Evolutionary conservation across 164 flowering plant genomes (phyloP).

Genomic region (Dillenia turbinata): DNA sequence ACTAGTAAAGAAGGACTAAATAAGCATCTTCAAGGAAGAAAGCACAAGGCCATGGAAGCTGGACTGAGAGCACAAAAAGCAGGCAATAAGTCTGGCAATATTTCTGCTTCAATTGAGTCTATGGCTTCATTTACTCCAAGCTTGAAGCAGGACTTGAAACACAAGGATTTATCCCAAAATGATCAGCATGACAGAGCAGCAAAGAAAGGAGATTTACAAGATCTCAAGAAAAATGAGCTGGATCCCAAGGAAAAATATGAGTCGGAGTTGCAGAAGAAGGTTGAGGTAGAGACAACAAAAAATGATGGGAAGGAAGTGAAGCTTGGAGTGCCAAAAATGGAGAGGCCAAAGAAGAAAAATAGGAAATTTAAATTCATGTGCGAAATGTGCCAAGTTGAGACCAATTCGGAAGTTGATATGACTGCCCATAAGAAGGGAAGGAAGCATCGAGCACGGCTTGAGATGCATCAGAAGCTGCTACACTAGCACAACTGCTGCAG

Average conservation of each 20-base stretch:
- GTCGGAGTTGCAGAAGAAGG: not conserved
- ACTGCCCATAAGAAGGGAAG: slow-evolving; percentile 29
- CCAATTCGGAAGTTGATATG: slow-evolving; percentile 19
- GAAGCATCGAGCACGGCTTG: slow-evolving; percentile 20
- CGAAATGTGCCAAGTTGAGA: slow-evolving; percentile 30
- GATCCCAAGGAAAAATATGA: too few species aligned
- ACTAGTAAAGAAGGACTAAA: slow-evolving; percentile 26
- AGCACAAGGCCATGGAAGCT: slow-evolving; percentile 40
- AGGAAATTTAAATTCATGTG: slow-evolving; percentile 32
- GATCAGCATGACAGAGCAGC: too few species aligned
- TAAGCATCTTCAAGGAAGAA: slow-evolving; percentile 36
- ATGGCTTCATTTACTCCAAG: too few species aligned
- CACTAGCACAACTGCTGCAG: not conserved
- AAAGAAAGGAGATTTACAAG: too few species aligned
- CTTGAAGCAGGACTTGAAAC: too few species aligned
- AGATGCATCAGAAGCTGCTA: not conserved
- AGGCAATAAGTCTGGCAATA: slow-evolving; percentile 7
- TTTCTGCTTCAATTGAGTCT: not conserved
- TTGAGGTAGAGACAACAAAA: not conserved
- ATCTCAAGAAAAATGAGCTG: too few species aligned
- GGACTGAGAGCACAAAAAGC: slow-evolving; percentile 16
- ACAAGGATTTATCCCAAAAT: too few species aligned
- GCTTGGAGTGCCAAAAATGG: not conserved
- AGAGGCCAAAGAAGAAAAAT: not conserved
- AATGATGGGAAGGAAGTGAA: slow-evolving; percentile 4